Conservation (phyloP, 2,329 filamentous ascomycete genomes). For the Ophiosphaerella herpotricha region DNA sequence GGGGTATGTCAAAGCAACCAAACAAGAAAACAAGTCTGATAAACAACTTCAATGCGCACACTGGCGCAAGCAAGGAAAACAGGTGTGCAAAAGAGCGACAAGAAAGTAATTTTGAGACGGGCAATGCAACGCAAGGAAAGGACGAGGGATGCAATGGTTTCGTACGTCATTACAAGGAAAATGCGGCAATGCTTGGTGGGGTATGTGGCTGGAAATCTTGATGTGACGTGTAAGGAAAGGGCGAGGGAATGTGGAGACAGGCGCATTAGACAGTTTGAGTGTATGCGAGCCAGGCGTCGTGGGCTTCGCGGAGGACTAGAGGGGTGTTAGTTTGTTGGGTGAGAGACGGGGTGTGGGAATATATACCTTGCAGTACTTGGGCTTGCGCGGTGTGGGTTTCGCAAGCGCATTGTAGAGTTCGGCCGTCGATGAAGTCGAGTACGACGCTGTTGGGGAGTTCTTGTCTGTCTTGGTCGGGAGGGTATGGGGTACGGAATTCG, state of each 20-base stretch:
- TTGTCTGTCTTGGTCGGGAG: slow-evolving; percentile 88
- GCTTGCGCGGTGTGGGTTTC: slow-evolving; percentile 41
- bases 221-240: slow-evolving; percentile 5
- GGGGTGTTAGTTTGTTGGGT: slow-evolving; percentile 14
- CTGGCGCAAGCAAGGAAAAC: no score
- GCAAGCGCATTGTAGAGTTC: slow-evolving; percentile 64
- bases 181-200: not conserved
- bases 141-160: not conserved
- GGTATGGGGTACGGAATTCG: slow-evolving; percentile 78
- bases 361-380: slow-evolving; percentile 42
- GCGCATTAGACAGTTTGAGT: slow-evolving; percentile 24
- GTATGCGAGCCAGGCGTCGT: slow-evolving; percentile 44
- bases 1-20: no score
- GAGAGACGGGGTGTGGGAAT: slow-evolving; percentile 5
- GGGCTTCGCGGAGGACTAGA: slow-evolving; percentile 44
- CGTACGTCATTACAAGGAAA: slow-evolving; percentile 6
- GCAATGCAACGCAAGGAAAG: slow-evolving; percentile 1
- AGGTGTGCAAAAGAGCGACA: slow-evolving; percentile 12
- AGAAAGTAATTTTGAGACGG: not conserved
- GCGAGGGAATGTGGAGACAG: not conserved
- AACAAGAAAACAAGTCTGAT: not conserved
- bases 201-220: not conserved
- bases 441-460: slow-evolving; percentile 86
- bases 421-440: slow-evolving; percentile 65
- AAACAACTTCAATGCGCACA: not conserved